Evolutionary conservation across 257 asterid genomes (phyloP), one percentile per base, ranked within the genome.

Genomic region (Euphrasia confusa): DNA sequence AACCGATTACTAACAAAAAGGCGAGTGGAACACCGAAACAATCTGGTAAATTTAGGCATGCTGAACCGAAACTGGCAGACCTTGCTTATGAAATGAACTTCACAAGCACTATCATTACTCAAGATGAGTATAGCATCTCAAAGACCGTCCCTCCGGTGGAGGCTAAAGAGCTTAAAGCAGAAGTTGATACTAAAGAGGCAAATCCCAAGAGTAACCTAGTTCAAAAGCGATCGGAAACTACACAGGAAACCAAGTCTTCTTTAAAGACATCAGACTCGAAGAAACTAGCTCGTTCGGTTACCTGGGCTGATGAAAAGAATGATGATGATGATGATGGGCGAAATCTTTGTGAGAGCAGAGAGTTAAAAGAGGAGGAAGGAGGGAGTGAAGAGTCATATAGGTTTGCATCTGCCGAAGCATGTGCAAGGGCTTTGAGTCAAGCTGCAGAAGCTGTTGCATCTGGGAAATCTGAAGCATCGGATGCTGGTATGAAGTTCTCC

Each of bases 391-490:
- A 70, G 68, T 63, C 85, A 2, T 39, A 74, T 69, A 77, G 93
- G 72, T 74, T 82, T 73, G 80, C 67, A 50, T 89, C 95, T 63
- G 95, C 96, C 18, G 90, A 92, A 80, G 95, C 95, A 59, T 84
- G 93, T 81, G 97, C 97, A n/a, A 71, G 48, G 77, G 96, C 95
- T 54, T 78, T 92, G 70, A 77, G 67, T 58, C 71, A 79, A 78
- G 99, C 93, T 58, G 88, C 97, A 42, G 96, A 84, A 75, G 90
- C 82, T 71, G 95, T 89, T 73, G 87, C 83, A 70, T 80, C 87
- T 2, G 95, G 93, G 70, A 68, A 70, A 61, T 71, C 77, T 10
- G 82, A 84, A 76, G 79, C 70, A 64, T 76, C 87, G 61, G 86
- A 77, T 77, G 99, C 97, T 21, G 84, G 99, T 92, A 84, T 58